These are phyloP conservation scores for Gynandropsis gynandra DNA, from an alignment of 345 rosid species.

Conservation along the genomic window DNA sequence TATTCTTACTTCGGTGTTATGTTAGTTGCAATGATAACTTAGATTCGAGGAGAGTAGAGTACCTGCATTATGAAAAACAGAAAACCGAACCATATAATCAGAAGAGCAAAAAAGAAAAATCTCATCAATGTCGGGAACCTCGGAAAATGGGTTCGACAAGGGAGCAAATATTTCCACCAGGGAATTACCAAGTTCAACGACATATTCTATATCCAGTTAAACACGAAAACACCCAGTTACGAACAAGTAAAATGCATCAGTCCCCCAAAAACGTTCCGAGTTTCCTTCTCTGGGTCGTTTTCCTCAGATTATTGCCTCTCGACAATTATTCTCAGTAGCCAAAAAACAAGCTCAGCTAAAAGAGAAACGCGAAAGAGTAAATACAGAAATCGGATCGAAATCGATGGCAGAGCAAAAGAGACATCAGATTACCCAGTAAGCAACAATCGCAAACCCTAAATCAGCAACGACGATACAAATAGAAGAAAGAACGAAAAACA, in stretches of 20 bases:
- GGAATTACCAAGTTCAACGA: too few relatives aligned
- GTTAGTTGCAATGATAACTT: background rate
- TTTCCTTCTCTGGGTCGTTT: background rate
- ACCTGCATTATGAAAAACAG: slow-evolving; percentile 20
- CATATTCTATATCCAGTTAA: too few relatives aligned
- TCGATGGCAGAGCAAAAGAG: background rate
- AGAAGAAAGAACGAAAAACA: background rate
- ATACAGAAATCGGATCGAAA: background rate
- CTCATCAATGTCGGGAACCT: too few relatives aligned
- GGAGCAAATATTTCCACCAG: too few relatives aligned
- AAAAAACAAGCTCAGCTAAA: background rate
- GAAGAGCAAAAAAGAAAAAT: too few relatives aligned
- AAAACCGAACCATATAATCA: background rate
- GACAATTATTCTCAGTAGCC: background rate
- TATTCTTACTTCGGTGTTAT: background rate
- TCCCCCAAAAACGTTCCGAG: background rate
- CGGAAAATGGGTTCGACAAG: too few relatives aligned
- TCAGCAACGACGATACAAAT: background rate
- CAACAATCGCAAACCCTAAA: slow-evolving; percentile 24
- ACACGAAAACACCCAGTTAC: too few relatives aligned
- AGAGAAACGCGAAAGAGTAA: background rate
- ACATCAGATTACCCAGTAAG: slow-evolving; percentile 1
- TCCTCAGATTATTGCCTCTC: background rate
- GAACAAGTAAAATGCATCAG: too few relatives aligned
- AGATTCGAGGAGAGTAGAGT: background rate